Percentiles rank a stretch among this genome's conserved stretches.
These are phyloP conservation scores for Pecoramyces ruminantium DNA, from an alignment of 192 early-diverging fungal genomes.

Conservation along the genomic window DNA sequence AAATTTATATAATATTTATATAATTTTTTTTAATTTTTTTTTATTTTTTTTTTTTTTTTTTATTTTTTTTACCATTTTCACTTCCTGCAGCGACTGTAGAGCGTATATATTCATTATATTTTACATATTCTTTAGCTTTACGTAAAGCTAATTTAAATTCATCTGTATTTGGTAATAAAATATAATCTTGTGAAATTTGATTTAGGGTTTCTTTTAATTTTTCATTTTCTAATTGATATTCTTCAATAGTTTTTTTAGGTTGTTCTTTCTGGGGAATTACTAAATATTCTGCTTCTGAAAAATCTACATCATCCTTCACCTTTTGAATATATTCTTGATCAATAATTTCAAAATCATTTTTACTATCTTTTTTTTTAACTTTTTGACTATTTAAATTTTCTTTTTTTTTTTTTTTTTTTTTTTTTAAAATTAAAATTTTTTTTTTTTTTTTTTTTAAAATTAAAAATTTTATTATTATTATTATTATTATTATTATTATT, in stretches of 20 bases:
- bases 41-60: no score
- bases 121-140: background rate
- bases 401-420: no score
- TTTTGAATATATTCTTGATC: no score
- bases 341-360: background rate
- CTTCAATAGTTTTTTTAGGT: background rate
- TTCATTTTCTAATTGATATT: background rate
- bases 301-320: background rate
- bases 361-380: background rate
- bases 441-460: no score
- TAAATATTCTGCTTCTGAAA: background rate
- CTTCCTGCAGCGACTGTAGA: background rate
- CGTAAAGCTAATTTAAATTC: background rate
- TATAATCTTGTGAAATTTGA: background rate
- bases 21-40: no score
- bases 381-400: background rate
- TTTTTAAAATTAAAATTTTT: no score
- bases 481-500: no score
- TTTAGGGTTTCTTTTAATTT: background rate
- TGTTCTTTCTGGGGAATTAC: background rate
- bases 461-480: no score
- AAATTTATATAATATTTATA: no score
- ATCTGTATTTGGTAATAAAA: background rate
- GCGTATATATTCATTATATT: background rate
- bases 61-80: background rate